Conservation (phyloP, 2,329 filamentous ascomycete genomes). For the Claviceps pusilla region DNA sequence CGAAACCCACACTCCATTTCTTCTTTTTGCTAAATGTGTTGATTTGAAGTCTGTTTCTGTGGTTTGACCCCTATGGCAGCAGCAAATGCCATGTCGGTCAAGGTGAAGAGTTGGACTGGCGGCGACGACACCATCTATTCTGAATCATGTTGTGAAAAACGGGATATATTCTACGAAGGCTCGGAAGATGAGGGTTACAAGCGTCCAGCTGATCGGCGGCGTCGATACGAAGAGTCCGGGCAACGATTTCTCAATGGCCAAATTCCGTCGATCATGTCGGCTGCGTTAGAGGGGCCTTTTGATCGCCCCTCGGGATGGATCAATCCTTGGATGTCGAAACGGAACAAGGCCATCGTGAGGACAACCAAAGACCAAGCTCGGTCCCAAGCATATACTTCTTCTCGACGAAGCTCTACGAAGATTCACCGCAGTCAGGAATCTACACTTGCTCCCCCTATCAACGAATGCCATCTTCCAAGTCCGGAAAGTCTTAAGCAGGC, state of each 20-base stretch:
- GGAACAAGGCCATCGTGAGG: not conserved
- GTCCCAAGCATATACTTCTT: not conserved
- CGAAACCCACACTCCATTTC: not conserved
- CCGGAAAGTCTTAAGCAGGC: constrained; percentile 25
- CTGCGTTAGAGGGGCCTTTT: constrained; percentile 48
- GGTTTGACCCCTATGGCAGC: not conserved
- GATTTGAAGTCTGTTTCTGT: not conserved
- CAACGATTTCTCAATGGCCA: constrained; percentile 42
- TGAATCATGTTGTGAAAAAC: constrained; percentile 23
- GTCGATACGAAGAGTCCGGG: constrained; percentile 45
- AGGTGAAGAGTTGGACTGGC: constrained; percentile 9
- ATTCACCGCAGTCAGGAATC: not conserved
- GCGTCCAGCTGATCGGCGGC: constrained; percentile 28
- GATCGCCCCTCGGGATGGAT: constrained; percentile 19
- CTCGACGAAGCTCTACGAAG: constrained; percentile 2
- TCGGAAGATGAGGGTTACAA: constrained; percentile 43
- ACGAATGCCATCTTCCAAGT: constrained; percentile 27
- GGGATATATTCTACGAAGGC: constrained; percentile 39
- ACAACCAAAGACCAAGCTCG: not conserved
- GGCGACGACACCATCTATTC: constrained; percentile 28
- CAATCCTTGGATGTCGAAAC: constrained; percentile 18
- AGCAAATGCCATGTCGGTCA: not conserved
- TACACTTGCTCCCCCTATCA: constrained; percentile 8
- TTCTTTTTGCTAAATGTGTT: not conserved
- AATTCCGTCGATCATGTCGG: constrained; percentile 42